These are phyloP conservation scores for Ceratocystis cubensis DNA, from an alignment of 2,329 filamentous ascomycete species.

Conservation along the genomic window DNA sequence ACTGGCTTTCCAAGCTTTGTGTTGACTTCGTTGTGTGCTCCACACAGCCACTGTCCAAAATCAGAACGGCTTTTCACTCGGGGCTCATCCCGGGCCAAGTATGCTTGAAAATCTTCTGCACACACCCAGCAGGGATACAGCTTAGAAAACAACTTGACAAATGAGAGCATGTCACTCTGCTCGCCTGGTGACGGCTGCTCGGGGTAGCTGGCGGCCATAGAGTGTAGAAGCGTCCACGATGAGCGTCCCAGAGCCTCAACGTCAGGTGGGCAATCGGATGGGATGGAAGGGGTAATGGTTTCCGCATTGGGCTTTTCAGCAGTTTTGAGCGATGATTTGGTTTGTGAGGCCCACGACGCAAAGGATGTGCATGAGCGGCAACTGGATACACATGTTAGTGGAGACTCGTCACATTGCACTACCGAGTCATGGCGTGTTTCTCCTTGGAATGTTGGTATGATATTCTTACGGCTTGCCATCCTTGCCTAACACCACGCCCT, in stretches of 20 bases:
- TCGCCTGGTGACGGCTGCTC: constrained; percentile 51
- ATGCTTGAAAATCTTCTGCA: constrained; percentile 77
- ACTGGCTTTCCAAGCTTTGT: constrained; percentile 75
- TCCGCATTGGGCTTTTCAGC: constrained; percentile 27
- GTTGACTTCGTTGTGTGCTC: constrained; percentile 80
- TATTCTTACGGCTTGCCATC: constrained; percentile 69
- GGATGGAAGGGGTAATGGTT: constrained; percentile 27
- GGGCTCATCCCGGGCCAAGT: constrained; percentile 58
- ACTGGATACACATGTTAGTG: constrained; percentile 31
- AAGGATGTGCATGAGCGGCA: constrained; percentile 63
- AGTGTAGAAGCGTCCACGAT: constrained; percentile 89
- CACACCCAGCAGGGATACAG: constrained; percentile 95
- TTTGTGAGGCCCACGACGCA: constrained; percentile 45
- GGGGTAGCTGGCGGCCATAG: constrained; percentile 80
- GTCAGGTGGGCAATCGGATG: constrained; percentile 73
- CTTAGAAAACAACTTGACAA: constrained; percentile 68
- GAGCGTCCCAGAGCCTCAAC: constrained; percentile 75
- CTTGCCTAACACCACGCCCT: constrained; percentile 61
- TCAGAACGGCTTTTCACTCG: constrained; percentile 13
- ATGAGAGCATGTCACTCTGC: constrained; percentile 63
- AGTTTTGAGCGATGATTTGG: constrained; percentile 32
- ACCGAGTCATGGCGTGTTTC: constrained; percentile 2
- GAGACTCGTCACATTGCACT: constrained; percentile 1
- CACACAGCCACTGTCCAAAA: constrained; percentile 72
- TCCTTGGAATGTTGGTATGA: not conserved